A percentile compares a stretch with the other conserved stretches of the same genome.
phyloP scores from a whole-genome alignment of 208 protist genomes.

The Trypanosoma caninum region DNA sequence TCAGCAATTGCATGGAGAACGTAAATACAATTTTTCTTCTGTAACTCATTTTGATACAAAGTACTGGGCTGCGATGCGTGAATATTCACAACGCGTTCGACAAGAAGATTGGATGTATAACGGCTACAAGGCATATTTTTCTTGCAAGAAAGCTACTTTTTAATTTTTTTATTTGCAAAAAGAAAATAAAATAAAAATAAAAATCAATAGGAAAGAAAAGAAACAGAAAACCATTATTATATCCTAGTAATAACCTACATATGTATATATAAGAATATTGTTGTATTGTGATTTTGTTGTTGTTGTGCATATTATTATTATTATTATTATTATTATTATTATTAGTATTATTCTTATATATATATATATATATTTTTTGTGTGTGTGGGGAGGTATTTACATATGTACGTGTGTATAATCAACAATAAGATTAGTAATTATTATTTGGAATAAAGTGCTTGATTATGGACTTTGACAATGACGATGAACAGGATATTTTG shows the following conservation, averaged over 20 bases:
- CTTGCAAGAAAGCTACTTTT: background rate
- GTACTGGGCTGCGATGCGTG: slow-evolving; percentile 20
- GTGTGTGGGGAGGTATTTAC: background rate
- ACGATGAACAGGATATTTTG: slow-evolving; percentile 7
- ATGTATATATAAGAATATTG: too few relatives aligned
- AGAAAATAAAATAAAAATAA: too few relatives aligned
- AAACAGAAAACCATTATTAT: too few relatives aligned
- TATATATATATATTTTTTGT: slow-evolving; percentile 1
- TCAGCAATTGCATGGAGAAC: background rate
- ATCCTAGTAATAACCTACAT: too few relatives aligned
- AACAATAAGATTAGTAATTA: slow-evolving; percentile 3
- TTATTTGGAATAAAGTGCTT: background rate
- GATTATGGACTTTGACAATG: slow-evolving; percentile 6
- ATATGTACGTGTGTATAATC: background rate
- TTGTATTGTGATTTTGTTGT: too few relatives aligned
- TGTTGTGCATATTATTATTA: background rate
- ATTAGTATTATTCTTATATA: background rate
- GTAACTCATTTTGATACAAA: slow-evolving; percentile 12
- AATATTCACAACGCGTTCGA: slow-evolving; percentile 27
- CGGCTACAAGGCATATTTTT: slow-evolving; percentile 35
- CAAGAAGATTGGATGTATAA: slow-evolving; percentile 34
- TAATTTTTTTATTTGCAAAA: background rate
- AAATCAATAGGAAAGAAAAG: too few relatives aligned
- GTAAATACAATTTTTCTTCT: background rate
- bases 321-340: too few relatives aligned